Evolutionary conservation across 345 rosid genomes (phyloP).

Genomic region (Eucalyptus pauciflora): DNA sequence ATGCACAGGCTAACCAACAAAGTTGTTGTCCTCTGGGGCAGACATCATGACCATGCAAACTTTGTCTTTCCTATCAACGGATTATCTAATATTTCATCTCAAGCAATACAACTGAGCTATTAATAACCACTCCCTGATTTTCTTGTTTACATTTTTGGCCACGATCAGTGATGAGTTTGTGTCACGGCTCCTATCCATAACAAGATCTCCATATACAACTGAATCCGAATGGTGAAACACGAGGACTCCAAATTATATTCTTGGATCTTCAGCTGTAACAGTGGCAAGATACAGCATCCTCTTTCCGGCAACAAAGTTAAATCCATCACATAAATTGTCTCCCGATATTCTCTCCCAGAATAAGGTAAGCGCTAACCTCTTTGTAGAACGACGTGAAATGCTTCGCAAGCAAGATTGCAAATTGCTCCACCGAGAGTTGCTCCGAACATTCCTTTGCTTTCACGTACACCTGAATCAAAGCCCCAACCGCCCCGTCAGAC

Average conservation of each 20-base stretch:
- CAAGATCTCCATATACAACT: not conserved
- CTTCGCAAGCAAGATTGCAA: conserved; percentile 67
- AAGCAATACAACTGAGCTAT: not conserved
- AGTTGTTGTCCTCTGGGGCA: not conserved
- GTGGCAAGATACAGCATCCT: not conserved
- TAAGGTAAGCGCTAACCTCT: conserved; percentile 30
- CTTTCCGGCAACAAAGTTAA: not conserved
- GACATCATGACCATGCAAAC: not conserved
- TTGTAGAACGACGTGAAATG: conserved; percentile 69
- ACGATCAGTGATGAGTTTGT: not conserved
- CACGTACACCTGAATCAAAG: conserved; percentile 52
- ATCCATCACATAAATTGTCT: not conserved
- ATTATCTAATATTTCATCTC: not conserved
- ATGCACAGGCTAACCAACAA: not conserved
- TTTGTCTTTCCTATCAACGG: not conserved
- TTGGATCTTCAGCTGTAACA: not conserved
- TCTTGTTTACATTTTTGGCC: not conserved
- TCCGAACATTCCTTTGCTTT: conserved; percentile 77
- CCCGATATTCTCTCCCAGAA: not conserved
- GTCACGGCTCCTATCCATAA: not conserved
- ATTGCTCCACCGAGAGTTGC: conserved; percentile 66
- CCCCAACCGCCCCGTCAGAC: not conserved
- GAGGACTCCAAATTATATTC: not conserved
- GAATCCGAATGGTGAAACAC: not conserved
- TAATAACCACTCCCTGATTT: not conserved